A percentile compares a stretch with the other conserved stretches of the same genome.
Evolutionary conservation across 257 asterid genomes (phyloP).

Genomic region (Plantago ovata): DNA sequence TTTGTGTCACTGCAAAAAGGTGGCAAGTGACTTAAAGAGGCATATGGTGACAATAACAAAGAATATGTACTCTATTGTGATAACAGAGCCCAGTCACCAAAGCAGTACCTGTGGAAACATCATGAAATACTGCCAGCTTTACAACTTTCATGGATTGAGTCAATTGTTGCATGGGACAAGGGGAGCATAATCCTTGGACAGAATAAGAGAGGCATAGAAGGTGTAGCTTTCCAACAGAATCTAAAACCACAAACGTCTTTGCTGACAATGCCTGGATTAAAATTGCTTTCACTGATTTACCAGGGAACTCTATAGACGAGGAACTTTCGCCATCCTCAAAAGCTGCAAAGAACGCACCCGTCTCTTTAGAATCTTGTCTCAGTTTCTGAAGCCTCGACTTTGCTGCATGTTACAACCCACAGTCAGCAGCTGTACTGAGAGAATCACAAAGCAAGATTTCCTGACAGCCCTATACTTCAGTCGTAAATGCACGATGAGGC

Average conservation of each 20-base stretch:
- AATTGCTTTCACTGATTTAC: conserved; percentile 54
- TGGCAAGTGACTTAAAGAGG: conserved; percentile 12
- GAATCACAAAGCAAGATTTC: no score
- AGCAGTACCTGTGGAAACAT: conserved; percentile 40
- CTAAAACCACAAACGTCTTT: conserved; percentile 55
- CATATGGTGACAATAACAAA: conserved; percentile 4
- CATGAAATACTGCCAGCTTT: conserved; percentile 58
- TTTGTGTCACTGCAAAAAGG: conserved; percentile 53
- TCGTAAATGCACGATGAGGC: no score
- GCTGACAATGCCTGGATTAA: conserved; percentile 59
- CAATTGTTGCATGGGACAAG: conserved; percentile 40
- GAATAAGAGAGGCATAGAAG: conserved; percentile 45
- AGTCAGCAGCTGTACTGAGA: conserved; percentile 70
- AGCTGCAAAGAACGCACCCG: conserved; percentile 50
- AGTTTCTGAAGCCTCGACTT: conserved; percentile 62
- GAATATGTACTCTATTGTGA: background rate
- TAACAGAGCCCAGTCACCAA: background rate
- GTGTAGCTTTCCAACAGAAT: conserved; percentile 66
- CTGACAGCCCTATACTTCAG: no score
- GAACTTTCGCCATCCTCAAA: conserved; percentile 41
- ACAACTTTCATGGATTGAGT: conserved; percentile 51
- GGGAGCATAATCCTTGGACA: conserved; percentile 40
- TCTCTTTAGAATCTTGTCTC: conserved; percentile 59
- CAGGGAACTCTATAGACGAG: conserved; percentile 25
- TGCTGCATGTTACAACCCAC: conserved; percentile 69